Base-by-base conservation (phyloP, 2,329 filamentous ascomycete genomes). In the Penicillium sp. region DNA sequence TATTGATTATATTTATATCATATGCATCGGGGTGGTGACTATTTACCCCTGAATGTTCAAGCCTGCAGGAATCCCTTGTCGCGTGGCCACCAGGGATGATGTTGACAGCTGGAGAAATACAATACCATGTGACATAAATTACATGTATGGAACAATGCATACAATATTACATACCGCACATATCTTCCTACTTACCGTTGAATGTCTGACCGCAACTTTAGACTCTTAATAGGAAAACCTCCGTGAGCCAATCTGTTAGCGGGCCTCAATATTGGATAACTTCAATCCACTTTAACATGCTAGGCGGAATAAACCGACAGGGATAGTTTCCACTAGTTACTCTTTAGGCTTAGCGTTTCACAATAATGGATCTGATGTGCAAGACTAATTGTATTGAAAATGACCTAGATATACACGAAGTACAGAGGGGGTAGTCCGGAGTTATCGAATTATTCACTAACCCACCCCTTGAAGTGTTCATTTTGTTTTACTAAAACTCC, bases 21-120 rank as follows among this genome's bases (percentile, higher is more conserved):
- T 40, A 45, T 51, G 33, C 31, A 46, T 21, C 27, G 33, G 16
- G 6, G 25, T 27, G 27, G 31, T 47, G 31, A 19, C 21, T 19
- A 34, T 47, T 47, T 52, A 56, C 54, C 54, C 54, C 54, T 56
- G 49, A 47, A 47, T 9, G 40, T 56, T n/a, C n/a, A 43, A 43
- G n/a, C 47, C 53, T 63, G 62, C 62, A 66, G 58, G 41, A 59
- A 50, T 46, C 50, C 49, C 39, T 57, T 56, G 47, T 67, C 67
- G 65, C 67, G 64, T 69, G 68, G 68, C 66, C 56, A 60, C 63
- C 67, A 70, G 65, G 67, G 67, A 69, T 70, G 67, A 69, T 70
- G 55, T 47, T 53, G 40, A 41, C 11, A 46, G n/a, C 11, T 46
- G 34, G 41, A 48, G 25, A 53, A 43, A 29, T 49, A 56, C 46